These are phyloP conservation scores for Microcyclospora tardicrescens DNA, from an alignment of 2,329 filamentous ascomycete species.

Conservation along the genomic window DNA sequence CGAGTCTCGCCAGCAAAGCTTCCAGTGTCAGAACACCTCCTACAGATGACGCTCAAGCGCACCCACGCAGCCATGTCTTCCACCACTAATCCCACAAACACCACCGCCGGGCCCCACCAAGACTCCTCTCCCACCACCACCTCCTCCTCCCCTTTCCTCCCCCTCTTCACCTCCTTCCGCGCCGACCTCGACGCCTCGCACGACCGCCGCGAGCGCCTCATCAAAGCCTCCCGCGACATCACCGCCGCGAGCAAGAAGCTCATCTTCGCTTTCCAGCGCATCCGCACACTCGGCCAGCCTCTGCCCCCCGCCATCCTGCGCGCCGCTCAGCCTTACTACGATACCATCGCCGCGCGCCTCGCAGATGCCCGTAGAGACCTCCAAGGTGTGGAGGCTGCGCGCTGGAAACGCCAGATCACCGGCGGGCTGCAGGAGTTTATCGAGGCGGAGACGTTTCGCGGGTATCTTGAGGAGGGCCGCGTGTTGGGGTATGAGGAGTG, in stretches of 20 bases:
- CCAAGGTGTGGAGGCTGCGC: conserved; percentile 63
- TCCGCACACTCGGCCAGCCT: conserved; percentile 45
- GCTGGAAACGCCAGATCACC: conserved; percentile 68
- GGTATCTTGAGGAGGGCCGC: conserved; percentile 69
- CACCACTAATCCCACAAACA: conserved; percentile 1
- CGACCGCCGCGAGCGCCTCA: conserved; percentile 76
- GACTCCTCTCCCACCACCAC: conserved; percentile 6
- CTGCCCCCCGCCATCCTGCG: conserved; percentile 57
- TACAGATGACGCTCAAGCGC: conserved; percentile 6
- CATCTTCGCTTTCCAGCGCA: conserved; percentile 77
- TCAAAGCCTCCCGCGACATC: conserved; percentile 84
- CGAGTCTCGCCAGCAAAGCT: too few relatives aligned
- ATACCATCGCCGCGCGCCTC: conserved; percentile 59
- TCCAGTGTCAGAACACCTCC: not conserved
- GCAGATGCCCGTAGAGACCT: conserved; percentile 57
- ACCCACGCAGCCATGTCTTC: conserved; percentile 5
- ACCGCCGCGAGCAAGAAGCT: conserved; percentile 96
- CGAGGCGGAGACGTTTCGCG: conserved; percentile 76
- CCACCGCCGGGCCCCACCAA: not conserved
- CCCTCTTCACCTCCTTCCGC: conserved; percentile 78
- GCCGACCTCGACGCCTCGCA: conserved; percentile 88
- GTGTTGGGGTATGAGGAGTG: conserved; percentile 59
- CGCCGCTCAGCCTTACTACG: conserved; percentile 56
- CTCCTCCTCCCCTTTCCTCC: conserved; percentile 37
- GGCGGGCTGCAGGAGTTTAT: conserved; percentile 83